Percentiles rank a stretch among this genome's conserved stretches.
Evolutionary conservation across 306 rosid species (phyloP).

Genomic region (Acacia acuminata): DNA sequence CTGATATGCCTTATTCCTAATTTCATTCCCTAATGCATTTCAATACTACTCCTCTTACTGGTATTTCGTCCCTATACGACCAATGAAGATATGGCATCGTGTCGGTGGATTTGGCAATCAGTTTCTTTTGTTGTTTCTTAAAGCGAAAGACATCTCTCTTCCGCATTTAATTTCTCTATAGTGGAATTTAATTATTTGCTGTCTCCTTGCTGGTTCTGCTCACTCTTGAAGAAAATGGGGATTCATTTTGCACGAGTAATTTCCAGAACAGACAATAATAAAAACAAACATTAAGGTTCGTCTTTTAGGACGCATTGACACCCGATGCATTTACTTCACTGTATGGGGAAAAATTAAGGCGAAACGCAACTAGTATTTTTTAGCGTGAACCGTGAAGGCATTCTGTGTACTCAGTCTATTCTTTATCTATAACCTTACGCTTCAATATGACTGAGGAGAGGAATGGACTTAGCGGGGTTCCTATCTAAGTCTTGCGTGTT

Average conservation of each 20-base stretch:
- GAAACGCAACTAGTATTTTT: neutral
- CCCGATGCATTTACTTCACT: neutral
- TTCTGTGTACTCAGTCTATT: neutral
- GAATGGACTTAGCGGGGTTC: neutral
- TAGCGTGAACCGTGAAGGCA: neutral
- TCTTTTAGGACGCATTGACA: neutral
- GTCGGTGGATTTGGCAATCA: constrained; percentile 9
- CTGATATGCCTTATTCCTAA: neutral
- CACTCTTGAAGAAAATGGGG: neutral
- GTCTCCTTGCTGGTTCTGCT: neutral
- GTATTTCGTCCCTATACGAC: too few relatives aligned
- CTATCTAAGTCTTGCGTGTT: neutral
- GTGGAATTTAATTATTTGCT: neutral
- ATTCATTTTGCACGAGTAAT: neutral
- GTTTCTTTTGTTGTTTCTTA: neutral
- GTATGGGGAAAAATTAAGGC: neutral
- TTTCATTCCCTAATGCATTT: neutral
- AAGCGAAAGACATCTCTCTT: neutral
- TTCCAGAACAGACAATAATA: neutral
- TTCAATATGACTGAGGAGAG: neutral
- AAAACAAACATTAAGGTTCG: neutral
- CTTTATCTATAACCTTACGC: neutral
- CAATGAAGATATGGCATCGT: constrained; percentile 1
- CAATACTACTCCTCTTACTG: neutral
- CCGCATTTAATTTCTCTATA: neutral